Base-by-base conservation (phyloP, 805 yeast species). In the Cyberlindnera euphorbiae region DNA sequence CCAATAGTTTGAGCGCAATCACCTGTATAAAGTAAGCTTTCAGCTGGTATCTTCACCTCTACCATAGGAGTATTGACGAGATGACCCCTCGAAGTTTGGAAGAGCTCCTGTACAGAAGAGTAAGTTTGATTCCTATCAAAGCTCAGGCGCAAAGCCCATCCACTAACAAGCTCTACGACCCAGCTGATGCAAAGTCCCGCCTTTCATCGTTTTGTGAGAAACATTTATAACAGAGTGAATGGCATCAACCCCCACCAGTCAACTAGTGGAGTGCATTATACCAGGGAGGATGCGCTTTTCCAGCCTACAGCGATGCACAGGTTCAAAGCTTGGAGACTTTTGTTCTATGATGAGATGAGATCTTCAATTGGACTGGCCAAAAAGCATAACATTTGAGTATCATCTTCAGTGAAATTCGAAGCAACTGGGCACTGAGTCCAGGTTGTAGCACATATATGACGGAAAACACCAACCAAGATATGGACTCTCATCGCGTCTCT, bases 281-380 rank as follows among this genome's bases (percentile, higher is more conserved):
- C 38, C 38, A 47, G 45, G 9, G 36, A 41, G 7, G 48, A 50
- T 23, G 40, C 45, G 1, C 13, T 47, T 2, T 50, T 50, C 34
- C 41, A 51, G 23, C 87, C 89, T 3, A 73, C 82, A 0, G 25
- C 55, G 1, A 36, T 49, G 15, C 88, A 82, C 28, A 78, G 71
- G 50, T 49, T 72, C 29, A 79, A 73, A 38, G 90, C 90, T 0
- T 80, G 67, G 49, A 56, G 79, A 26, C 48, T 71, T 12, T 50
- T 83, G 12, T 80, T 82, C 59, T 55, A 62, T 47, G 79, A 79
- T 41, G 93, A 83, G 53, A 43, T 80, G 51, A 73, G 76, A 45
- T 59, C 68, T 17, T 57, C 73, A 1, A 63, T 82, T 42, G 74
- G 82, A 3, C 53, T 81, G 2, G 54, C 59, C 14, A 58, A 45